Base-by-base conservation (phyloP, 2,329 filamentous ascomycete species). In the Simplicillium aogashimaense region DNA sequence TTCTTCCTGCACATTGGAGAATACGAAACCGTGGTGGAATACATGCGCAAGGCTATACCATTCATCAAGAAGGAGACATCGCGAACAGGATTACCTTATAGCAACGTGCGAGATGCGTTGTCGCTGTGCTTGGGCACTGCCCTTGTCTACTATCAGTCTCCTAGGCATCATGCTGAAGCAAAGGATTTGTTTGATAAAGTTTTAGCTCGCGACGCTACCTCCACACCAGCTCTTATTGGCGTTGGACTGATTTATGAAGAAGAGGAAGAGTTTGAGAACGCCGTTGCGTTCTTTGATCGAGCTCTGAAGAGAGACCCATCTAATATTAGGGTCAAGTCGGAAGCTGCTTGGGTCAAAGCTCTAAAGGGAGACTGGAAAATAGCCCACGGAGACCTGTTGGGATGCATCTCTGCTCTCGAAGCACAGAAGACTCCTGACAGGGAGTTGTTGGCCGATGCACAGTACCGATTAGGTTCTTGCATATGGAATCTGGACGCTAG, bases 201-300 rank as follows among this genome's bases (percentile, higher is more conserved):
- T 5, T 70, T 98, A 1, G 68, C 76, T 36, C 76, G 83, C 18
- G 87, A 94, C 42, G 73, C 80, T 2, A 77, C 76, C 3, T 89
- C 84, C 1, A 94, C 88, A 1, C 66, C 79, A 25, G 89, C 89
- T 3, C 67, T 98, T 45, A 85, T 97, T 35, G 92, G 92, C 1
- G 78, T 95, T 29, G 94, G 92, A 1, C 64, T 97, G 17, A 90
- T 98, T 32, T 82, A 89, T 36, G 88, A 95, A 59, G 92, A 97
- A 51, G 88, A 95, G 48, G 83, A 95, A 52, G 84, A 97, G 46
- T 95, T 86, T 52, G 70, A 76, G 36, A 74, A 86, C 52, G 92
- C 94, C 0, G 78, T 89, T 31, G 75, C 83, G 20, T 95, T 94
- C 53, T 65, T 98, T 11, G 74, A 73, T 31, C 76, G 86, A 46